These are phyloP conservation scores for Dillenia turbinata DNA, from an alignment of 164 flowering plant species.

Conservation along the genomic window DNA sequence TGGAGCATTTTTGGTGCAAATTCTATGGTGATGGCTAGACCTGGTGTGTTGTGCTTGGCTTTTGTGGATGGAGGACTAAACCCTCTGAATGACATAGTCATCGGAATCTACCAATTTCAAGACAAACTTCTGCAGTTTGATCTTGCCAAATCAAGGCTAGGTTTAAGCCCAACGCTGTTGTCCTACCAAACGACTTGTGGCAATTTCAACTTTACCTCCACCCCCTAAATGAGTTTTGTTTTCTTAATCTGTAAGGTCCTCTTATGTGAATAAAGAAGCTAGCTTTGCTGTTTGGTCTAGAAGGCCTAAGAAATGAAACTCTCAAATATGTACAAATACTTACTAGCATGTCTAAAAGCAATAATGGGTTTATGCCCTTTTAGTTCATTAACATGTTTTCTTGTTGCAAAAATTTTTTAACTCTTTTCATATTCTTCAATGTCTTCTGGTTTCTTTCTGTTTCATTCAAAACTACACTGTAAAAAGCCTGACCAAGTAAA, in stretches of 20 bases:
- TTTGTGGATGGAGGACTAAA: constrained; percentile 35
- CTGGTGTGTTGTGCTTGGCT: constrained; percentile 33
- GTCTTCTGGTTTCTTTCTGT: neutral
- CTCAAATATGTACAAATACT: no score
- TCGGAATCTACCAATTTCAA: constrained; percentile 33
- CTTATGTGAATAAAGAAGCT: no score
- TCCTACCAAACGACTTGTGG: constrained; percentile 23
- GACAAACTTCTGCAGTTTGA: constrained; percentile 44
- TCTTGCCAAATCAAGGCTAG: constrained; percentile 30
- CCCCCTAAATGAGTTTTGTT: neutral
- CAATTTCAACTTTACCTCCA: constrained; percentile 29
- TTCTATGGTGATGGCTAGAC: constrained; percentile 27
- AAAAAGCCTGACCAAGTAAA: no score
- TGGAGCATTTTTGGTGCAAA: constrained; percentile 47
- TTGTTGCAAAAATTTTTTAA: no score
- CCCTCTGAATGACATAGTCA: constrained; percentile 18
- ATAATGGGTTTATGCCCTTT: no score
- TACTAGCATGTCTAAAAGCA: no score
- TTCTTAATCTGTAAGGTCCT: neutral
- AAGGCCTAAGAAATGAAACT: no score
- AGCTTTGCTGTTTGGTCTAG: no score
- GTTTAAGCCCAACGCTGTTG: constrained; percentile 42
- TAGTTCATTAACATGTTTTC: no score
- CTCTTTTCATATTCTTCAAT: neutral
- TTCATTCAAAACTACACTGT: no score